Evolutionary conservation across 2,329 filamentous ascomycete species (phyloP).

Genomic region (Colletotrichum eremochloae): DNA sequence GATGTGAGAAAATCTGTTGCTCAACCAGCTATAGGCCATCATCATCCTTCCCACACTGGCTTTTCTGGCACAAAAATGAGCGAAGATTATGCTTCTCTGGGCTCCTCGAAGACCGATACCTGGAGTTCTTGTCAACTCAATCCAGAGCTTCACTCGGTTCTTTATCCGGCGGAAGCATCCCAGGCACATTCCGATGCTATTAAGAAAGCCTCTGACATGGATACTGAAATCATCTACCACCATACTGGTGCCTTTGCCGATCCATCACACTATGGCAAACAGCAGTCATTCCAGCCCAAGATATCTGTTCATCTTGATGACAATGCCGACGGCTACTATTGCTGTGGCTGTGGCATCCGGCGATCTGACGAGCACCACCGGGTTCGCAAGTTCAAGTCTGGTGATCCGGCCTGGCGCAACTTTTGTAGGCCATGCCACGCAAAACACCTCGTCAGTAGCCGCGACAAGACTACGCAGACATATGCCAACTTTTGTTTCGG

Average conservation of each 20-base stretch:
- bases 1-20: not conserved
- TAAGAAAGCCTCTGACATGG: not conserved
- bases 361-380: slow-evolving; percentile 38
- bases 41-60: not conserved
- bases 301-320: slow-evolving; percentile 37
- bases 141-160: not conserved
- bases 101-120: not conserved
- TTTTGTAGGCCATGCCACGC: slow-evolving; percentile 39
- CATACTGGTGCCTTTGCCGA: not conserved
- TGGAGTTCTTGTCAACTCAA: slow-evolving; percentile 2
- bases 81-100: not conserved
- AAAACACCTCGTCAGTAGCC: slow-evolving; percentile 24
- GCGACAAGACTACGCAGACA: slow-evolving; percentile 11
- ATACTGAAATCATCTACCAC: not conserved
- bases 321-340: slow-evolving; percentile 41
- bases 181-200: not conserved
- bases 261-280: not conserved
- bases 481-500: slow-evolving; percentile 49
- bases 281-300: not conserved
- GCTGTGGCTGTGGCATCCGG: slow-evolving; percentile 41
- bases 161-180: not conserved
- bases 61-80: not conserved
- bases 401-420: slow-evolving; percentile 40
- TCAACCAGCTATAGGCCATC: not conserved
- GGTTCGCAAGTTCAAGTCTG: slow-evolving; percentile 26